Conservation (phyloP, 208 protist species). For the Novymonas esmeraldas region DNA sequence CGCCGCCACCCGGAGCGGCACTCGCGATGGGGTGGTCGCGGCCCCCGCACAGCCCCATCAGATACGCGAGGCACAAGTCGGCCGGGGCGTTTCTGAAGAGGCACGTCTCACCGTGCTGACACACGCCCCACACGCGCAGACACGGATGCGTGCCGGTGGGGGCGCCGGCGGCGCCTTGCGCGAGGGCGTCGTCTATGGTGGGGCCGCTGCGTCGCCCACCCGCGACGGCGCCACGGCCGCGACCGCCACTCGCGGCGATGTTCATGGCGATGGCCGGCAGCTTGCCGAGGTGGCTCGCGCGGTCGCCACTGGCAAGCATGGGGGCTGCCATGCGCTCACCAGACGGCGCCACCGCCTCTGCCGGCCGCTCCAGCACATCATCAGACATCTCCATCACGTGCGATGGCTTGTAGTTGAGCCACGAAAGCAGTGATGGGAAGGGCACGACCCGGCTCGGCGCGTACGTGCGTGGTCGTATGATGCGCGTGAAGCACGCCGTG, state of each 20-base stretch:
- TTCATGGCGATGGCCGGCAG: constrained; percentile 77
- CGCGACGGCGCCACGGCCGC: constrained; percentile 7
- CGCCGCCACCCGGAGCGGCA: constrained; percentile 3
- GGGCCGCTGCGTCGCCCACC: constrained; percentile 10
- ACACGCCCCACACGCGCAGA: constrained; percentile 72
- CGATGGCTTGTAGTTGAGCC: constrained; percentile 78
- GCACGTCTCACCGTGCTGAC: constrained; percentile 74
- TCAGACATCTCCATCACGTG: constrained; percentile 65
- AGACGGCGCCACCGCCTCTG: constrained; percentile 83
- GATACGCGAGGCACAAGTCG: constrained; percentile 70
- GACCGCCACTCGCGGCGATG: constrained; percentile 29
- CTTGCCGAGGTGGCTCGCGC: constrained; percentile 46
- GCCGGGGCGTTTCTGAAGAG: constrained; percentile 70
- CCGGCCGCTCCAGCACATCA: constrained; percentile 72
- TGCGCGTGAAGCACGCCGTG: constrained; percentile 72
- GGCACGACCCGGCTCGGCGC: constrained; percentile 73
- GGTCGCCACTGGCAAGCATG: constrained; percentile 43
- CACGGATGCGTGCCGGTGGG: constrained; percentile 57
- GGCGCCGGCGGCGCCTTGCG: constrained; percentile 4
- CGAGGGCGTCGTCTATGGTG: constrained; percentile 22
- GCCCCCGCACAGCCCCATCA: constrained; percentile 76
- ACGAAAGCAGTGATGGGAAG: constrained; percentile 85
- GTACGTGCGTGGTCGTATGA: constrained; percentile 77
- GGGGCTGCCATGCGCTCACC: constrained; percentile 60
- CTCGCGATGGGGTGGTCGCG: constrained; percentile 15